Evolutionary conservation across 2,329 filamentous ascomycete genomes (phyloP).

Genomic region (Aspergillus sojae): DNA sequence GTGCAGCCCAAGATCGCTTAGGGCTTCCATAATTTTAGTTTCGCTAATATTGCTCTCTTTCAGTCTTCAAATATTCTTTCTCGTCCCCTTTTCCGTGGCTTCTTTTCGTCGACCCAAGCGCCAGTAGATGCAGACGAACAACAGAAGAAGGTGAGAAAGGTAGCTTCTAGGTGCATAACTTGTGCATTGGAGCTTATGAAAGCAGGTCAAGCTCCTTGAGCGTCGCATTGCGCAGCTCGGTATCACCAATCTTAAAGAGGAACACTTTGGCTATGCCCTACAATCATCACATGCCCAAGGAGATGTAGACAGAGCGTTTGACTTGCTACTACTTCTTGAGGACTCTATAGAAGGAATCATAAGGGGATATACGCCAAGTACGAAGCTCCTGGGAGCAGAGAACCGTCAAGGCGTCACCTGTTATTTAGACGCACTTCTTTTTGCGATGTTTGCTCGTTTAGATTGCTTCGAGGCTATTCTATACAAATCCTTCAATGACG

Average conservation of each 20-base stretch:
- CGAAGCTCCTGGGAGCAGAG: constrained; percentile 78
- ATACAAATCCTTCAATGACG: constrained; percentile 75
- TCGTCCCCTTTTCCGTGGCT: constrained; percentile 31
- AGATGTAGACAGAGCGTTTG: constrained; percentile 72
- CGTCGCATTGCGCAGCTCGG: constrained; percentile 56
- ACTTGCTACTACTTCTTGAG: constrained; percentile 76
- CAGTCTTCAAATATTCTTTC: constrained; percentile 29
- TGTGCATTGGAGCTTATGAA: constrained; percentile 16
- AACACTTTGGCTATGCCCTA: constrained; percentile 66
- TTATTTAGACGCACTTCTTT: constrained; percentile 87
- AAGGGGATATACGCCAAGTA: constrained; percentile 70
- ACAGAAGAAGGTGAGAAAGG: constrained; percentile 37
- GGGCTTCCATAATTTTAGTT: neutral
- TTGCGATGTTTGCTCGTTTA: constrained; percentile 91
- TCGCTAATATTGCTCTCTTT: constrained; percentile 15
- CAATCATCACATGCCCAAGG: constrained; percentile 66
- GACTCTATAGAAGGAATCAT: constrained; percentile 81
- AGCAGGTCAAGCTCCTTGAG: constrained; percentile 56
- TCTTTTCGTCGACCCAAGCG: constrained; percentile 33
- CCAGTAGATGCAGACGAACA: constrained; percentile 30
- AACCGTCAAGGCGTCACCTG: constrained; percentile 90
- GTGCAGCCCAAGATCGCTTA: neutral
- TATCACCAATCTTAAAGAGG: constrained; percentile 59
- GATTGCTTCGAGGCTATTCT: constrained; percentile 93
- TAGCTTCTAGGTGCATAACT: neutral